Base-by-base conservation (phyloP, 495 filamentous ascomycete genomes). In the Lasiosphaeria hispida region DNA sequence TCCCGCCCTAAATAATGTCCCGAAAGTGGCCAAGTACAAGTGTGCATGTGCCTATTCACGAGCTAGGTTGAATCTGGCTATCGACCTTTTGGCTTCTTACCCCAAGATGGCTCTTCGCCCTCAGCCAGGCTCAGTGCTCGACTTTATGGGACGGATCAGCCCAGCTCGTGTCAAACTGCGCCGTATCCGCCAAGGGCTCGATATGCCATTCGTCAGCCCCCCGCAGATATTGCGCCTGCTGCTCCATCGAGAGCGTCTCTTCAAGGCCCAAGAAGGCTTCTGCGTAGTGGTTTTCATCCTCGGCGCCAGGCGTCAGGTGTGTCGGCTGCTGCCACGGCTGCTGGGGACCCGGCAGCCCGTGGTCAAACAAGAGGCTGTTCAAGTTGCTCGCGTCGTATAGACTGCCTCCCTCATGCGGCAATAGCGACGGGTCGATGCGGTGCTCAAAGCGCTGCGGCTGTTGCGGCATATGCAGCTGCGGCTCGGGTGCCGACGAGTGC, bases 121-220 rank as follows among this genome's bases (percentile, higher is more conserved):
- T 5, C 5, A 30, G 23, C 23, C 23, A 30, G 23, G 23, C 23
- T 30, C 23, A 30, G n/a, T n/a, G n/a, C 23, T 30, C 23, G 5
- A 30, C 23, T 5, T 30, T 30, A 30, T 30, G 23, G 17, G n/a
- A 13, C 43, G 11, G 43, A 19, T 47, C 43, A 14, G 18, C 17
- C 43, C 43, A 47, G 17, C 43, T 47, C 13, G 13, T 47, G 43
- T 47, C 43, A 9, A 47, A 47, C n/a, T 67, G 62, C 15, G 52
- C 53, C 10, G 41, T 40, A 3, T 69, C 68, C n/a, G 58, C 36
- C 17, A 75, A 61, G 5, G 63, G 55, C 34, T 76, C 69, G 36
- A 72, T 58, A 35, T 72, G 65, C 60, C 69, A 71, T 2, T 69
- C 67, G 11, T 61, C 62, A 7, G 62, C 53, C 3, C 60, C 61